These are phyloP conservation scores for Chondrus crispus DNA, from an alignment of 23 red algal species.

Conservation along the genomic window DNA sequence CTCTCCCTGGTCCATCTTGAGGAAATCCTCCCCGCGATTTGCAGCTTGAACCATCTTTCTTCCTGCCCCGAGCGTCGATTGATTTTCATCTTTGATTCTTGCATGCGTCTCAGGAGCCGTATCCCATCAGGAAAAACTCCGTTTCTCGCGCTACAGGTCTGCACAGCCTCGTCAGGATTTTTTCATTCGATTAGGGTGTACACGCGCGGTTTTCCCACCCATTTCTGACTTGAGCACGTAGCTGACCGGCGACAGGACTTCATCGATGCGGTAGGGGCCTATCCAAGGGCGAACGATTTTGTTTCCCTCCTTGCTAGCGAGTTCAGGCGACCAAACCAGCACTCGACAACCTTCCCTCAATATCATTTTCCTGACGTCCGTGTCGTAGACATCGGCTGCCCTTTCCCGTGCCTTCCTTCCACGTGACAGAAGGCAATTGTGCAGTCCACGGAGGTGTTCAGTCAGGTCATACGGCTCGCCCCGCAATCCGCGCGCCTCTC, in stretches of 20 bases:
- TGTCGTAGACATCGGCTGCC: neutral
- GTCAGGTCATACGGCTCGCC: neutral
- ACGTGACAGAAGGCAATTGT: neutral
- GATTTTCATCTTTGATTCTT: neutral
- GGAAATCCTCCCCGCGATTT: neutral
- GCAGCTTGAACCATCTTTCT: neutral
- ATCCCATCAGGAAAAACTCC: neutral
- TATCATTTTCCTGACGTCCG: neutral
- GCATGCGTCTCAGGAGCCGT: neutral
- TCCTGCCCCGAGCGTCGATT: neutral
- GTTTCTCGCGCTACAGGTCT: neutral
- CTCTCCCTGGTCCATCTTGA: neutral
- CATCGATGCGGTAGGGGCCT: conserved; percentile 12
- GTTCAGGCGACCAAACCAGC: neutral
- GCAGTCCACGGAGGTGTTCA: neutral
- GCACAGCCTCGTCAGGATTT: neutral
- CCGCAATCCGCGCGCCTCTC: neutral
- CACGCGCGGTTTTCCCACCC: neutral
- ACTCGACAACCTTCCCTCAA: neutral
- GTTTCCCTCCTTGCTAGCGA: neutral
- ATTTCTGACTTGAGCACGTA: conserved; percentile 2
- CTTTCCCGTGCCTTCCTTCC: neutral
- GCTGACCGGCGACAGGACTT: neutral
- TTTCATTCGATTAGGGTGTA: neutral
- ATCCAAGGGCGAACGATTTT: neutral